Conservation (phyloP, 108 stramenopile genomes). For the Nannochloropsis gaditana region DNA sequence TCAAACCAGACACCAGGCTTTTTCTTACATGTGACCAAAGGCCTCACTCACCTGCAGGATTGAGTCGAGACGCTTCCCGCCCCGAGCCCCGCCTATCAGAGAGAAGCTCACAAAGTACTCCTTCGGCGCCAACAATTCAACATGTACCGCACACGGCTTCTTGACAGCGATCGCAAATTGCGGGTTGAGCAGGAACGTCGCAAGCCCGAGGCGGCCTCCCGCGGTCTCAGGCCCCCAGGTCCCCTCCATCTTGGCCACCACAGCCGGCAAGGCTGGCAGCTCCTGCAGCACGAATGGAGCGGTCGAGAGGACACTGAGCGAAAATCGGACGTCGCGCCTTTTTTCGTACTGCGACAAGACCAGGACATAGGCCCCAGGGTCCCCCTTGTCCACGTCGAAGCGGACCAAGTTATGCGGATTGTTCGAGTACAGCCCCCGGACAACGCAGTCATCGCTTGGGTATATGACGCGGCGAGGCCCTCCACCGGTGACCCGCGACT, state of each 20-base stretch:
- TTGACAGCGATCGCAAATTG: neutral
- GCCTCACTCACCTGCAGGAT: neutral
- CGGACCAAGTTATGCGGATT: slow-evolving; percentile 52
- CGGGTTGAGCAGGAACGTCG: neutral
- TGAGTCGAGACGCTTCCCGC: neutral
- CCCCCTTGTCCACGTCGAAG: neutral
- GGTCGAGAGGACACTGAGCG: slow-evolving; percentile 42
- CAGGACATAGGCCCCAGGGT: slow-evolving; percentile 40
- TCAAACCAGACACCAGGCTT: no score
- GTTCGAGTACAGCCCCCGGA: slow-evolving; percentile 53
- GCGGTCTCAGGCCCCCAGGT: neutral
- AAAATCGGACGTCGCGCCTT: slow-evolving; percentile 50
- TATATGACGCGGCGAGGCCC: neutral
- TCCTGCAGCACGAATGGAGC: slow-evolving; percentile 26
- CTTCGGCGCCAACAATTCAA: neutral
- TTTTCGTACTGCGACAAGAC: slow-evolving; percentile 57
- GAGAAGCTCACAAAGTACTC: neutral
- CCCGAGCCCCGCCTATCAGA: neutral
- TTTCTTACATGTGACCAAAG: no score
- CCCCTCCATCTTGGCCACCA: neutral
- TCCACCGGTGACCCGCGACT: neutral
- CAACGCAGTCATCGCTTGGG: neutral
- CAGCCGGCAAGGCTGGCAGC: slow-evolving; percentile 26
- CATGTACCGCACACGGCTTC: neutral
- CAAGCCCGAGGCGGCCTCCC: neutral